A percentile compares a stretch with the other conserved stretches of the same genome.
Evolutionary conservation across 1,284 basidiomycete species (phyloP).

Genomic region (Trichosporon inkin): DNA sequence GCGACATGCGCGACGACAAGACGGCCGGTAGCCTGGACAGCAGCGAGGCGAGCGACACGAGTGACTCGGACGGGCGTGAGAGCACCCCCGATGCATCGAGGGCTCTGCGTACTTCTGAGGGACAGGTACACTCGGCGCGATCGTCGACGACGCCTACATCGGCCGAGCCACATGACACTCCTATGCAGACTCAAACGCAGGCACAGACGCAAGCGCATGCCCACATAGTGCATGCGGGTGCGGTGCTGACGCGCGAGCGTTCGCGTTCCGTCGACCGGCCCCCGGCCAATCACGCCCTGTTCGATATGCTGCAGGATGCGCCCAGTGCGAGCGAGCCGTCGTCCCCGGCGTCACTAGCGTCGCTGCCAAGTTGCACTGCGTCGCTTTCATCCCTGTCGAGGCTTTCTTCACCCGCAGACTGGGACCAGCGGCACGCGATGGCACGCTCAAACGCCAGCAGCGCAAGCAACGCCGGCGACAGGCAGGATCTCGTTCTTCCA

Average conservation of each 20-base stretch:
- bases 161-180: background rate
- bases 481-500: slow-evolving; percentile 39
- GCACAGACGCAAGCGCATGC: background rate
- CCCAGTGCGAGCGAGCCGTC: slow-evolving; percentile 29
- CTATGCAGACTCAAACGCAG: background rate
- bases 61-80: background rate
- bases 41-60: background rate
- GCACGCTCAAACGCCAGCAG: slow-evolving; percentile 6
- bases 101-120: background rate
- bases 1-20: background rate
- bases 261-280: background rate
- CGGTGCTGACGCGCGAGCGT: background rate
- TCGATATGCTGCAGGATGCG: slow-evolving; percentile 23
- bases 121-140: background rate
- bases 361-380: slow-evolving; percentile 27
- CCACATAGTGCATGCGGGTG: background rate
- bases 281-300: slow-evolving; percentile 12
- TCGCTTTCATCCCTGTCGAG: slow-evolving; percentile 32
- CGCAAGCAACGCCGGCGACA: background rate
- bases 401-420: slow-evolving; percentile 25
- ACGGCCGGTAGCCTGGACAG: background rate
- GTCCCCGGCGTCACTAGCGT: slow-evolving; percentile 33
- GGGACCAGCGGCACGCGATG: slow-evolving; percentile 12
- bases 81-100: background rate
- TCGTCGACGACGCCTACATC: background rate